These are phyloP conservation scores for Paramyrothecium sp. DNA, from an alignment of 2,329 filamentous ascomycete genomes.

Conservation along the genomic window DNA sequence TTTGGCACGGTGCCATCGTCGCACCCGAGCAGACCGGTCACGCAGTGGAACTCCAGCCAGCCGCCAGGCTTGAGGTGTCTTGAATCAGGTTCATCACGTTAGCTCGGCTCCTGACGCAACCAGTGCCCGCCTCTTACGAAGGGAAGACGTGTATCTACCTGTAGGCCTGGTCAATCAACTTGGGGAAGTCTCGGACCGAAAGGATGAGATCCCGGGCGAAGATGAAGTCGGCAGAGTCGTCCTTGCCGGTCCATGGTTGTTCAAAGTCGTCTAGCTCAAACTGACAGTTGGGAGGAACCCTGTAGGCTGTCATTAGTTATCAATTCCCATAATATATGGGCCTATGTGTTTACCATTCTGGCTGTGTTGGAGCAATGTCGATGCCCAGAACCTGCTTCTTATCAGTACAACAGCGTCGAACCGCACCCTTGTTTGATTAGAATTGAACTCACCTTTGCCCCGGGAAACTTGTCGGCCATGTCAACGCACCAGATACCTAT, in stretches of 20 bases:
- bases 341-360: conserved; percentile 15
- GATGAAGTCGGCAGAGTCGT: conserved; percentile 31
- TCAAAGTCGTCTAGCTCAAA: conserved; percentile 37
- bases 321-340: not conserved
- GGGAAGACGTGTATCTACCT: conserved; percentile 14
- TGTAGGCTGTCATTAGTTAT: conserved; percentile 11
- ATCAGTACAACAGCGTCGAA: not conserved
- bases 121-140: not conserved
- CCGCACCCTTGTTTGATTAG: not conserved
- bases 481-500: conserved; percentile 30
- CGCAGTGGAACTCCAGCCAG: conserved; percentile 30
- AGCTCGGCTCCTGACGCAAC: not conserved
- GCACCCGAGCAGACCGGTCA: conserved; percentile 21
- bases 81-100: not conserved
- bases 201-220: conserved; percentile 27
- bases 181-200: conserved; percentile 26
- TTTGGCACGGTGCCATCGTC: conserved; percentile 28
- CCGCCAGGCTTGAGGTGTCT: conserved; percentile 29
- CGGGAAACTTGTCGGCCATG: conserved; percentile 34
- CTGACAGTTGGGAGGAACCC: conserved; percentile 33
- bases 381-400: conserved; percentile 17
- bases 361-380: conserved; percentile 21
- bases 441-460: conserved; percentile 12
- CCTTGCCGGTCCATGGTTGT: conserved; percentile 33
- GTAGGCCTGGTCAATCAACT: conserved; percentile 31